A percentile compares a stretch with the other conserved stretches of the same genome.
phyloP scores from a whole-genome alignment of 2,329 filamentous ascomycete species.

The Gremmenia infestans region DNA sequence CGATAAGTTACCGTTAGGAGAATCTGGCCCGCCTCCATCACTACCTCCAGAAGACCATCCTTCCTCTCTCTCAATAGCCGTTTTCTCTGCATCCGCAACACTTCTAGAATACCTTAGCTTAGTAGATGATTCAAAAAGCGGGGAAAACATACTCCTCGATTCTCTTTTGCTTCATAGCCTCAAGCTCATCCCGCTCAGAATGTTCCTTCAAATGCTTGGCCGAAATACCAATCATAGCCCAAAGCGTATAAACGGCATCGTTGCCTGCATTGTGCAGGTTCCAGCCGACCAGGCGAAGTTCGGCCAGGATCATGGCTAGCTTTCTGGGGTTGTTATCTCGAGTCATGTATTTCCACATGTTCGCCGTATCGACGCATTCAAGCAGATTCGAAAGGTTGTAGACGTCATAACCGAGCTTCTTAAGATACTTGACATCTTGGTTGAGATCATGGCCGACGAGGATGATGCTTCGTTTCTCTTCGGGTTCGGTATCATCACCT shows the following conservation, averaged over 20 bases:
- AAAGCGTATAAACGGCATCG: slow-evolving; percentile 75
- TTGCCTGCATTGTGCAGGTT: slow-evolving; percentile 86
- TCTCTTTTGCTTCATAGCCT: slow-evolving; percentile 15
- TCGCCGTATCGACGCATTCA: slow-evolving; percentile 68
- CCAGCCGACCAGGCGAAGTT: slow-evolving; percentile 57
- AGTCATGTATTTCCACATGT: slow-evolving; percentile 61
- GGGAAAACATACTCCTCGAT: slow-evolving; percentile 14
- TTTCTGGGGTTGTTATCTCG: slow-evolving; percentile 48
- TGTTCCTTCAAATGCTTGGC: slow-evolving; percentile 31
- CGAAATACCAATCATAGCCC: slow-evolving; percentile 63
- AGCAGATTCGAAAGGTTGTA: slow-evolving; percentile 48
- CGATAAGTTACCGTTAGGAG: neutral
- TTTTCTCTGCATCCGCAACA: slow-evolving; percentile 11
- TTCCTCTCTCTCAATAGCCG: slow-evolving; percentile 11
- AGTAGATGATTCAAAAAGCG: neutral
- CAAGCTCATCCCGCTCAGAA: slow-evolving; percentile 5
- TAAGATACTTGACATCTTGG: slow-evolving; percentile 65
- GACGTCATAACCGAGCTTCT: slow-evolving; percentile 58
- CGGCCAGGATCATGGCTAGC: slow-evolving; percentile 56
- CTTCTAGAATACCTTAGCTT: slow-evolving; percentile 8
- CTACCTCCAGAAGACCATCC: slow-evolving; percentile 26
- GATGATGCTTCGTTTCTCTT: slow-evolving; percentile 52
- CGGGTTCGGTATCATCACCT: neutral
- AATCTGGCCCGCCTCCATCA: slow-evolving; percentile 20
- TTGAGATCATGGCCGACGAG: slow-evolving; percentile 73